Evolutionary conservation across 1,139 yeast genomes (phyloP), one percentile per base, ranked within the genome.

Genomic region (Yamadazyma dendronema): DNA sequence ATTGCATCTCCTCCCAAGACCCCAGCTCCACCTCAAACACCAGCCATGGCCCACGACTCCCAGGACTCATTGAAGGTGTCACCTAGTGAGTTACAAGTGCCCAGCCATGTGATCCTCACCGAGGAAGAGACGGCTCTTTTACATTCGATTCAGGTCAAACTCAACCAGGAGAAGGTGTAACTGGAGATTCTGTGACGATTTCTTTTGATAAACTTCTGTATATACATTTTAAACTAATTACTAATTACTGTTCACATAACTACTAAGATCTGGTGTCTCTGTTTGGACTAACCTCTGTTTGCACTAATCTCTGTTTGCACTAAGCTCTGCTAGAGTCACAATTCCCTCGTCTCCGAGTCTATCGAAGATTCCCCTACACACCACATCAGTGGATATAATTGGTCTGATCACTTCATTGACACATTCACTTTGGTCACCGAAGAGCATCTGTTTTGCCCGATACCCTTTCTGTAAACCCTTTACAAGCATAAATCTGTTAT

Each of bases 371-470:
- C 77, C 76, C 33, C 62, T 55, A 0, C 92, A 87, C 2, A 88
- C 95, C 30, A 72, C 66, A 45, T 81, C 85, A 0, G 88, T 84
- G 1, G 87, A 72, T 3, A 85, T 65, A 0, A 84, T 67, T 0
- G 92, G 92, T 44, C 86, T 69, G 0, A 81, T 60, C 34, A 78
- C 38, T 1, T 68, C 65, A 47, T 76, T 76, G n/a, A 78, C 44
- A 37, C 57, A 56, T 4, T 52, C 42, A 7, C 56, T 32, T 3
- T 50, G 48, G 30, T 62, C 53, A 0, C 71, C 71, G 14, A 64
- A 29, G 3, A 61, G 34, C 6, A 52, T 41, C n/a, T 65, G 54
- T 43, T 81, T 80, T 3, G 72, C 62, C 34, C 62, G 59, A 38
- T 72, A 67, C 19, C 76, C 62, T 4, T 67, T 33, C 36, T 67